Percentiles rank a stretch among this genome's conserved stretches.
Conservation (phyloP, 805 yeast genomes). For the Nakazawaea pomicola region DNA sequence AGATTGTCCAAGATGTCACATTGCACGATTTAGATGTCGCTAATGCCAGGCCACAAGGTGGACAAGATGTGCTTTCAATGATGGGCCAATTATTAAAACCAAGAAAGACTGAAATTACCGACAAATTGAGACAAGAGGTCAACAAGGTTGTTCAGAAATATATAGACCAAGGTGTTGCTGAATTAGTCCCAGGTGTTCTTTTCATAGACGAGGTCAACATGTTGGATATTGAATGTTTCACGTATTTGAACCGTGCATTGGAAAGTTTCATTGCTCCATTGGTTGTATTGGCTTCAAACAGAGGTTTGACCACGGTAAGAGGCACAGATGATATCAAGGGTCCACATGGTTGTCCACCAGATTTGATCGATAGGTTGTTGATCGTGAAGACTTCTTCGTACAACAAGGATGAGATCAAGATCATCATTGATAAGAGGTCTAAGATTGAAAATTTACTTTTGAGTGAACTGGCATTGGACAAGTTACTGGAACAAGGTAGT, state of each 20-base stretch:
- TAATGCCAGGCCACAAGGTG: slow-evolving; percentile 94
- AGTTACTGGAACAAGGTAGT: slow-evolving; percentile 68
- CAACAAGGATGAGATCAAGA: slow-evolving; percentile 70
- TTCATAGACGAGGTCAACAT: slow-evolving; percentile 98
- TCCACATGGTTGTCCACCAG: slow-evolving; percentile 97
- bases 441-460: slow-evolving; percentile 68
- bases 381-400: slow-evolving; percentile 93
- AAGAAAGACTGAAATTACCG: slow-evolving; percentile 94
- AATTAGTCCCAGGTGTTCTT: slow-evolving; percentile 93
- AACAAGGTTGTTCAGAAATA: slow-evolving; percentile 94
- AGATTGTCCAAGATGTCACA: slow-evolving; percentile 95
- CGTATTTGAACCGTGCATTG: slow-evolving; percentile 89
- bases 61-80: slow-evolving; percentile 92
- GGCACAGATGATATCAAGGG: slow-evolving; percentile 84
- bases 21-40: slow-evolving; percentile 95
- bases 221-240: slow-evolving; percentile 95
- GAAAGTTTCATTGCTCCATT: slow-evolving; percentile 91
- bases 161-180: slow-evolving; percentile 98
- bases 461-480: slow-evolving; percentile 63
- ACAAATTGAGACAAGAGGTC: slow-evolving; percentile 88
- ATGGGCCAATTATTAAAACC: slow-evolving; percentile 97
- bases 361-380: slow-evolving; percentile 83
- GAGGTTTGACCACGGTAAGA: slow-evolving; percentile 87
- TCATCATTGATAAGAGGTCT: slow-evolving; percentile 80
- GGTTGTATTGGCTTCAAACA: slow-evolving; percentile 92